Conservation (phyloP, 2,329 filamentous ascomycete species). For the Stagonosporopsis cucurbitacearum region DNA sequence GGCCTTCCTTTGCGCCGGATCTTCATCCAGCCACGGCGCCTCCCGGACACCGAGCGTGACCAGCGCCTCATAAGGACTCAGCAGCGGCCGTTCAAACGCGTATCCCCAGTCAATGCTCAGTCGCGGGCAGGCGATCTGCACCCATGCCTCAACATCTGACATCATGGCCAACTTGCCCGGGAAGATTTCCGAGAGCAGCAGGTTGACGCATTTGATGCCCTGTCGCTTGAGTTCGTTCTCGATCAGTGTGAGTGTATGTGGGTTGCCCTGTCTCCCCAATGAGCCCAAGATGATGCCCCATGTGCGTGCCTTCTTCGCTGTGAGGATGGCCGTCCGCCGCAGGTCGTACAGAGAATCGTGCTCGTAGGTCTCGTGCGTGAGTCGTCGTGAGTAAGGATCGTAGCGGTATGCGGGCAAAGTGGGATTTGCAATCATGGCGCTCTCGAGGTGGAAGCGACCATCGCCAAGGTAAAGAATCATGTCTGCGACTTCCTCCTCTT, state of each 20-base stretch:
- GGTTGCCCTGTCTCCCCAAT: slow-evolving; percentile 92
- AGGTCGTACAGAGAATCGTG: slow-evolving; percentile 89
- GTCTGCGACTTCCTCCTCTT: slow-evolving; percentile 59
- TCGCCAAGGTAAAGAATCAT: slow-evolving; percentile 89
- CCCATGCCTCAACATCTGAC: slow-evolving; percentile 94
- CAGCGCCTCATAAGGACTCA: slow-evolving; percentile 95
- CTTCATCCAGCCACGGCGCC: slow-evolving; percentile 63
- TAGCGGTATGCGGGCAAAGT: slow-evolving; percentile 90
- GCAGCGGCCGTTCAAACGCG: slow-evolving; percentile 83
- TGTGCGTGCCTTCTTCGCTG: slow-evolving; percentile 78
- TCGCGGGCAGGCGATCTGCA: slow-evolving; percentile 95
- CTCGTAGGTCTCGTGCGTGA: slow-evolving; percentile 90
- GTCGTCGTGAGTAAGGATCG: slow-evolving; percentile 90
- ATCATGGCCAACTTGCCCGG: slow-evolving; percentile 94
- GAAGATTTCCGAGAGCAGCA: slow-evolving; percentile 94
- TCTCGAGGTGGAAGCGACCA: slow-evolving; percentile 94
- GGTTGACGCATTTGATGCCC: slow-evolving; percentile 81
- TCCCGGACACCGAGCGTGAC: slow-evolving; percentile 82
- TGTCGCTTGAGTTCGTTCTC: slow-evolving; percentile 74
- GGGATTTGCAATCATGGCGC: slow-evolving; percentile 99
- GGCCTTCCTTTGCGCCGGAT: slow-evolving; percentile 27
- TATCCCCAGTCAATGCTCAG: slow-evolving; percentile 99
- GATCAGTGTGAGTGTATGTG: slow-evolving; percentile 86
- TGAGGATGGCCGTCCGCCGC: slow-evolving; percentile 75
- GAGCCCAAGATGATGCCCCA: slow-evolving; percentile 96